Conservation (phyloP, 306 rosid species). For the Spatholobus suberectus region DNA sequence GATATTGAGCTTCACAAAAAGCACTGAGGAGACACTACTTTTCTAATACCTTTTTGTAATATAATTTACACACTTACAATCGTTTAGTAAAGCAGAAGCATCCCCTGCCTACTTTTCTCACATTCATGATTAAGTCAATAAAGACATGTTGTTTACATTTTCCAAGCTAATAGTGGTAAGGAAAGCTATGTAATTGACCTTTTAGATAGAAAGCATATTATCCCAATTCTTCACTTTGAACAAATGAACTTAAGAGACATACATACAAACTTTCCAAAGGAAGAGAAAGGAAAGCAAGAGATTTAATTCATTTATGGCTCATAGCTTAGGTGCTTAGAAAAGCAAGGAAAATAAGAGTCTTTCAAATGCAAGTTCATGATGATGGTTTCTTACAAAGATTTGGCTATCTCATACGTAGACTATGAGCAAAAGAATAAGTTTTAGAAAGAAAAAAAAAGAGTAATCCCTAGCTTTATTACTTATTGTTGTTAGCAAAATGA, state of each 20-base stretch:
- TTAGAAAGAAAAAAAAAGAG: too few species aligned
- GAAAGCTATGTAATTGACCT: background rate
- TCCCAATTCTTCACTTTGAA: background rate
- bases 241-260: background rate
- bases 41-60: background rate
- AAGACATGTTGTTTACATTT: background rate
- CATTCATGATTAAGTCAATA: background rate
- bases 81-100: background rate
- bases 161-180: background rate
- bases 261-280: background rate
- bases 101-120: background rate
- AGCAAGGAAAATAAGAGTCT: background rate
- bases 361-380: background rate
- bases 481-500: too few species aligned
- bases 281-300: background rate
- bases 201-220: background rate
- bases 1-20: background rate
- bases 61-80: background rate
- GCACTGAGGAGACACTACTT: background rate
- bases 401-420: too few species aligned
- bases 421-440: background rate
- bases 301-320: background rate
- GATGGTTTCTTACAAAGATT: background rate
- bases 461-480: too few species aligned
- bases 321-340: background rate